Evolutionary conservation across 305 asterid species (phyloP).

Genomic region (Fraxinus baroniana): DNA sequence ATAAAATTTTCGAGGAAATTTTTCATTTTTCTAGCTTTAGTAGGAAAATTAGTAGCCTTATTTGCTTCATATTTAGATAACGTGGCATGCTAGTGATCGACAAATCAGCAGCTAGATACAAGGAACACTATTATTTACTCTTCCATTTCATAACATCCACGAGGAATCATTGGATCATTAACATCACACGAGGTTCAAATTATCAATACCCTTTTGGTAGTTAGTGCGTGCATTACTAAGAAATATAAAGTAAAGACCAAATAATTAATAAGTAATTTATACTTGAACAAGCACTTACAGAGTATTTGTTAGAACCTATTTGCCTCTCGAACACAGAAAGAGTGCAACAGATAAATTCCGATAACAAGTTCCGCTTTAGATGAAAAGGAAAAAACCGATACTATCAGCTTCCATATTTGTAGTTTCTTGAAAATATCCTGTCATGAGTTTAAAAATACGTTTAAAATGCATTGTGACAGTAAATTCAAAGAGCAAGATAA

Average conservation of each 20-base stretch:
- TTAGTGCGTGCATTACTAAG: background rate
- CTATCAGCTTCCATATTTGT: conserved; percentile 45
- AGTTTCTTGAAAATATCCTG: conserved; percentile 51
- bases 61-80: background rate
- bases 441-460: conserved; percentile 1
- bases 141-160: background rate
- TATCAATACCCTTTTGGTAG: background rate
- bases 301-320: conserved; percentile 51
- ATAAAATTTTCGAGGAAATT: background rate
- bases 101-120: background rate
- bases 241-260: conserved; percentile 21
- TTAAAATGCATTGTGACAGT: background rate
- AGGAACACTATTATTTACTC: background rate
- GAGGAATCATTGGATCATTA: conserved; percentile 4
- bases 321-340: conserved; percentile 54
- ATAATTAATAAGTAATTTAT: conserved; percentile 14
- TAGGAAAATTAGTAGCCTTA: background rate
- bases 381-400: conserved; percentile 44
- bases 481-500: background rate
- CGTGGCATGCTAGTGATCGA: background rate
- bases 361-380: conserved; percentile 52
- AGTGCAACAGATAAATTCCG: conserved; percentile 45
- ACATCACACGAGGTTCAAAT: background rate
- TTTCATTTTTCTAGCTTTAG: background rate
- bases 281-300: conserved; percentile 36